Evolutionary conservation across 2,329 filamentous ascomycete genomes (phyloP), one percentile per base, ranked within the genome.

Genomic region (Fusarium nelsonii): DNA sequence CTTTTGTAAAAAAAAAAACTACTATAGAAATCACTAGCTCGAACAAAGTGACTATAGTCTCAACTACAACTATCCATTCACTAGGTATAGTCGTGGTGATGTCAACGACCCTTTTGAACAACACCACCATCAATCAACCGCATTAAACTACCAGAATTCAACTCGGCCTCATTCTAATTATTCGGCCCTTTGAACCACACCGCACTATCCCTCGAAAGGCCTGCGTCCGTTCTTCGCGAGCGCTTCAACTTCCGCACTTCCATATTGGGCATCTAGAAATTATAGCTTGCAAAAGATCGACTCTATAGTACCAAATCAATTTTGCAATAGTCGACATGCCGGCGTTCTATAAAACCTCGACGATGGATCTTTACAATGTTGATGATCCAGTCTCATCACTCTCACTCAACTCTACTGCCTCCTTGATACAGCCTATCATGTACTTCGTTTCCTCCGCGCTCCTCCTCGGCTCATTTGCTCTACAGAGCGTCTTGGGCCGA

Each of bases 401-500:
- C 44, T 75, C 71, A 14, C 33, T 67, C 73, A 78, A 78, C 70
- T 71, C 65, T 65, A 75, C 76, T 18, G 73, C 70, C 16, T 69
- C 69, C 30, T 45, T 75, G 33, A 60, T 76, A 39, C 75, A 79
- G 65, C 80, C 82, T 70, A 79, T 84, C 75, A 86, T 87, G 84
- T 80, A 86, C 71, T 78, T 83, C 53, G 68, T 87, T 65, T 80
- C 83, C 28, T 84, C 84, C 57, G 77, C 85, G 33, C 69, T 87
- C 33, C 76, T 88, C 30, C 77, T 87, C 61, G 84, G 85, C 78
- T 81, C 82, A 53, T 78, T 82, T 65, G 85, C 83, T 77, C 76
- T 85, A 52, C 85, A 88, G 77, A 76, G 79, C 40, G 83, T 84
- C 69, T 74, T 88, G 43, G 84, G 84, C 44, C 79, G 82, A 12